These are phyloP conservation scores for Mesotaenium endlicherianum DNA, from an alignment of 139 green algal genomes.

Conservation along the genomic window DNA sequence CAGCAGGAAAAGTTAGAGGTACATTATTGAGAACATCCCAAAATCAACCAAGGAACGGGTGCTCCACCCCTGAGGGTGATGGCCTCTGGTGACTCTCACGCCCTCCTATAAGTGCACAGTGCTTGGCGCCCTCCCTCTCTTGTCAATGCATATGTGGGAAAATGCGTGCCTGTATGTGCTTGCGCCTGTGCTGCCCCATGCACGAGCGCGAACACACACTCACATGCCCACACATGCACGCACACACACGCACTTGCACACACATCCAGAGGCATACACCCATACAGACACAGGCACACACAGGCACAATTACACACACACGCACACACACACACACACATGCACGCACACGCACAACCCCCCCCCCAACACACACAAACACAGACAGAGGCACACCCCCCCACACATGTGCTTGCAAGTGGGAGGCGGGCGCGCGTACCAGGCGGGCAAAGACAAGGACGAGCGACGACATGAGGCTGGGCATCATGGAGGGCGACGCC, in stretches of 20 bases:
- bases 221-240: no score
- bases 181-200: no score
- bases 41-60: neutral
- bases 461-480: slow-evolving; percentile 10
- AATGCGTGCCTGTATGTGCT: neutral
- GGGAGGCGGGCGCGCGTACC: neutral
- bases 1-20: neutral
- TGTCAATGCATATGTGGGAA: neutral
- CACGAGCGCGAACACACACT: no score
- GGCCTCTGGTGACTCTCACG: no score
- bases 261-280: neutral
- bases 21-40: neutral
- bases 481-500: neutral
- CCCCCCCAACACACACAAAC: no score
- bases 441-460: slow-evolving; percentile 58
- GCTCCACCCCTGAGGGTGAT: no score
- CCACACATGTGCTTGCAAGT: neutral
- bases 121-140: neutral
- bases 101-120: neutral
- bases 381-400: no score
- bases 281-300: no score
- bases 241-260: neutral
- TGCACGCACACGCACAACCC: neutral
- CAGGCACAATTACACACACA: no score
- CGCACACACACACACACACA: neutral